Conservation (phyloP, 371 early-diverging fungal genomes). For the Mucor piriformis region DNA sequence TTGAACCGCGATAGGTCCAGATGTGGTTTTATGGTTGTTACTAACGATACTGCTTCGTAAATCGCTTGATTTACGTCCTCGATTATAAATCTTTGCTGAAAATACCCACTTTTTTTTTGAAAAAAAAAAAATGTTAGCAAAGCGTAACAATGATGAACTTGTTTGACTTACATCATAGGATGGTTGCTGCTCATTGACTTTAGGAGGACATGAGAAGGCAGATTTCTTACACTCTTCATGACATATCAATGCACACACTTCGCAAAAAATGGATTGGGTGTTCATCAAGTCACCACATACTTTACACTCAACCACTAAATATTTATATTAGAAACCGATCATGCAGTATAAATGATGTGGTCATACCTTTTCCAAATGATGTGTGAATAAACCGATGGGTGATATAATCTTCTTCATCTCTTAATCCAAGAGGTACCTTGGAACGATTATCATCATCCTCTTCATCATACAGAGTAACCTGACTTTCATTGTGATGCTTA, state of each 20-base stretch:
- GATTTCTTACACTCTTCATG: conserved; percentile 43
- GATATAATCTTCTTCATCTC: conserved; percentile 27
- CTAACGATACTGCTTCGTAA: conserved; percentile 17
- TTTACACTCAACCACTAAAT: conserved; percentile 41
- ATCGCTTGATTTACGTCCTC: conserved; percentile 22
- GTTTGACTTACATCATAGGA: conserved; percentile 43
- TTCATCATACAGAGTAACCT: conserved; percentile 17
- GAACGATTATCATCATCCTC: conserved; percentile 12
- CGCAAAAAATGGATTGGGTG: conserved; percentile 38
- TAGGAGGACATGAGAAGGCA: conserved; percentile 52
- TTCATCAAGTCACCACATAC: conserved; percentile 42
- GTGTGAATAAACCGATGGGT: conserved; percentile 46
- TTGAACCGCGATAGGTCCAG: conserved; percentile 10
- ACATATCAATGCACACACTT: conserved; percentile 50
- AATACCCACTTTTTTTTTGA: conserved; percentile 16
- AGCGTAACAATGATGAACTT: too few species aligned
- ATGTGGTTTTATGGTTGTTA: conserved; percentile 14
- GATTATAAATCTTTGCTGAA: conserved; percentile 28
- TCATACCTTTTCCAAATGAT: conserved; percentile 51
- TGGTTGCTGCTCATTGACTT: conserved; percentile 53
- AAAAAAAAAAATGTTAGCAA: too few species aligned
- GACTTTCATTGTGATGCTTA: conserved; percentile 14
- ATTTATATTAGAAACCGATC: too few species aligned
- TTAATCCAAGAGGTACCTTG: conserved; percentile 7
- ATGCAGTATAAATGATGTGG: too few species aligned